These are phyloP conservation scores for Fomes fomentarius DNA, from an alignment of 1,284 basidiomycete species.

Conservation along the genomic window DNA sequence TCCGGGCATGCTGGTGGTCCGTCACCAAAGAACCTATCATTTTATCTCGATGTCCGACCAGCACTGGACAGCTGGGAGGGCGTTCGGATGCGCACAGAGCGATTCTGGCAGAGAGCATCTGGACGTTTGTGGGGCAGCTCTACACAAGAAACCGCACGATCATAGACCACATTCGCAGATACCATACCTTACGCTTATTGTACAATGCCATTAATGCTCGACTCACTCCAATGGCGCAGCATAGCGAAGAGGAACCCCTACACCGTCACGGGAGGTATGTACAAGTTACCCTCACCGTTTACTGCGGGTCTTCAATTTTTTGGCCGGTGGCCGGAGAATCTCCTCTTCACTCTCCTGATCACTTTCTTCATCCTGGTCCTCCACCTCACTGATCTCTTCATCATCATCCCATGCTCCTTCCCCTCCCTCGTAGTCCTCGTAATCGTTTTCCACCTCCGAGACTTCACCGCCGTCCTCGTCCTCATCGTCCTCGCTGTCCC, in stretches of 20 bases:
- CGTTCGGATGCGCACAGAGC: conserved; percentile 72
- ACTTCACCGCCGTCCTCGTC: conserved; percentile 40
- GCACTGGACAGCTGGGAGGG: conserved; percentile 93
- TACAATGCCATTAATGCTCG: neutral
- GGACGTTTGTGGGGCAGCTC: conserved; percentile 30
- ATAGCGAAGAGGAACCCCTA: too few relatives aligned
- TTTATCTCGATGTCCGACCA: conserved; percentile 94
- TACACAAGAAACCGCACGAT: conserved; percentile 25
- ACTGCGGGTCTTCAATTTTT: conserved; percentile 40
- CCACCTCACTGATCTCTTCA: conserved; percentile 64
- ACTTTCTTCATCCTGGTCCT: conserved; percentile 38
- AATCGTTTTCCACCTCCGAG: conserved; percentile 39
- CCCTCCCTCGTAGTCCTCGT: conserved; percentile 45
- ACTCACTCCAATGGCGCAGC: neutral
- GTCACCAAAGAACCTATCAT: conserved; percentile 59
- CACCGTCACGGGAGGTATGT: too few relatives aligned
- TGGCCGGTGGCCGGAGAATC: conserved; percentile 38
- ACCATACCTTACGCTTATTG: neutral
- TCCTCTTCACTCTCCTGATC: conserved; percentile 38
- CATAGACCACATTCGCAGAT: conserved; percentile 2
- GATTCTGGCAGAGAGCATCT: conserved; percentile 51
- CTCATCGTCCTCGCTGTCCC: conserved; percentile 47
- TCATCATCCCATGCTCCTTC: conserved; percentile 64
- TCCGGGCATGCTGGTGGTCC: conserved; percentile 69
- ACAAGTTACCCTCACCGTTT: conserved; percentile 36